A percentile compares a stretch with the other conserved stretches of the same genome.
Conservation (phyloP, 192 early-diverging fungal species). For the Coemansia sp. region DNA sequence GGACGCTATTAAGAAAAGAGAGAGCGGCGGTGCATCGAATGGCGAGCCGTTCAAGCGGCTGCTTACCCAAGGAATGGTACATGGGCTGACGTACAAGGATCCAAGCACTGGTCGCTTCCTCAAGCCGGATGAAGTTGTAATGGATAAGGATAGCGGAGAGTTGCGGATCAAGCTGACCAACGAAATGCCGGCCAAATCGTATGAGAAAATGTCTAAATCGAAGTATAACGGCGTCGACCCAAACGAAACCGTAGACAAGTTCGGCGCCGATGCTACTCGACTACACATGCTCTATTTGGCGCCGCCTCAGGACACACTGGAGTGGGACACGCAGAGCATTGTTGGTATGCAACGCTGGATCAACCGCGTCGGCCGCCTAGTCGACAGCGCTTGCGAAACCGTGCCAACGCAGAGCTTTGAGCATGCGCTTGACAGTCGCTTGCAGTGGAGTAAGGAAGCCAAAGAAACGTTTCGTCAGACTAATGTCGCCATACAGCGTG, state of each 20-base stretch:
- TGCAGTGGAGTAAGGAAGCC: conserved; percentile 32
- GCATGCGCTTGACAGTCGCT: conserved; percentile 26
- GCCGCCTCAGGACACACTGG: conserved; percentile 83
- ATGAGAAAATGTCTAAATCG: conserved; percentile 97
- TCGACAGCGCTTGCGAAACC: conserved; percentile 45
- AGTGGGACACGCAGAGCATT: conserved; percentile 91
- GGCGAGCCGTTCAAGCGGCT: conserved; percentile 89
- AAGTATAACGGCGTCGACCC: conserved; percentile 96
- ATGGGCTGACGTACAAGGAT: conserved; percentile 82
- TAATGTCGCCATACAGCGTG: conserved; percentile 41
- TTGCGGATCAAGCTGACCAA: conserved; percentile 69
- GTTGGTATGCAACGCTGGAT: conserved; percentile 93
- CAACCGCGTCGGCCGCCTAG: conserved; percentile 62
- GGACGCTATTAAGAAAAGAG: conserved; percentile 30
- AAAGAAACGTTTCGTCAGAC: conserved; percentile 39
- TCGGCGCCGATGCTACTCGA: conserved; percentile 85
- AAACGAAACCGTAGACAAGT: conserved; percentile 45
- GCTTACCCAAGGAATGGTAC: conserved; percentile 96
- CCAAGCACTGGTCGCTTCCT: conserved; percentile 74
- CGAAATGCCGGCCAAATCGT: conserved; percentile 60
- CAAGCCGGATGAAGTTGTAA: conserved; percentile 67
- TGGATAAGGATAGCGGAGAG: conserved; percentile 18
- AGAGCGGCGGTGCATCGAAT: conserved; percentile 34
- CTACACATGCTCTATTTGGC: conserved; percentile 87
- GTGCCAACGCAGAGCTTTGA: conserved; percentile 58